Conservation (phyloP, 805 yeast genomes). For the Schwanniomyces sp. region DNA sequence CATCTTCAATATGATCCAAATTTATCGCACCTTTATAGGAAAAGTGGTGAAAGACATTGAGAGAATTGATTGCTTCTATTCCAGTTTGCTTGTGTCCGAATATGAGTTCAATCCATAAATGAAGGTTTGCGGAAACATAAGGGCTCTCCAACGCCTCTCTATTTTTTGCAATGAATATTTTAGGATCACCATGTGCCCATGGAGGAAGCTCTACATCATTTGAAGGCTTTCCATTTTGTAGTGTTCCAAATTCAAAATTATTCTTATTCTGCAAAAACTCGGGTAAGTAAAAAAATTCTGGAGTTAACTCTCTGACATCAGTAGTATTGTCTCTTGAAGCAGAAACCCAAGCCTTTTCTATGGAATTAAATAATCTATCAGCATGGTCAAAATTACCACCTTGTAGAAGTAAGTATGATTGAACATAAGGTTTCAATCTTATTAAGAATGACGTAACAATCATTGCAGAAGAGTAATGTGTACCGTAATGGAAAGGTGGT, state of each 20-base stretch:
- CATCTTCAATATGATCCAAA: slow-evolving; percentile 71
- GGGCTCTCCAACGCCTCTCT: slow-evolving; percentile 83
- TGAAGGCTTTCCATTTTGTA: slow-evolving; percentile 62
- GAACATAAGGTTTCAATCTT: slow-evolving; percentile 76
- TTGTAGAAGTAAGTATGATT: slow-evolving; percentile 73
- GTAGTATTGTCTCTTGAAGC: slow-evolving; percentile 79
- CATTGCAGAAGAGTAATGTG: slow-evolving; percentile 94
- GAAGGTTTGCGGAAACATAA: slow-evolving; percentile 72
- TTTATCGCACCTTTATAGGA: slow-evolving; percentile 85
- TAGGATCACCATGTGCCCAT: slow-evolving; percentile 82
- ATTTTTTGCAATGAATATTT: slow-evolving; percentile 69
- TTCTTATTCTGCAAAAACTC: slow-evolving; percentile 72
- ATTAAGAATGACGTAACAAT: slow-evolving; percentile 81
- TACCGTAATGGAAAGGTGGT: slow-evolving; percentile 89
- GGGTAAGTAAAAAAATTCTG: slow-evolving; percentile 82
- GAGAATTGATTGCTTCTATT: slow-evolving; percentile 57
- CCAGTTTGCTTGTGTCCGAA: slow-evolving; percentile 85
- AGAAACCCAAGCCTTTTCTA: slow-evolving; percentile 78
- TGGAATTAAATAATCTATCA: slow-evolving; percentile 73
- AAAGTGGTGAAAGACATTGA: slow-evolving; percentile 80
- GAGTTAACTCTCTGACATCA: slow-evolving; percentile 84
- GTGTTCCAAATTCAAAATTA: slow-evolving; percentile 64
- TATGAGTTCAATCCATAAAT: slow-evolving; percentile 82
- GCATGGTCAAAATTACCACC: slow-evolving; percentile 91
- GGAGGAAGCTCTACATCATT: slow-evolving; percentile 71